Base-by-base conservation (phyloP, 164 flowering plant species). In the Tinospora cordifolia region DNA sequence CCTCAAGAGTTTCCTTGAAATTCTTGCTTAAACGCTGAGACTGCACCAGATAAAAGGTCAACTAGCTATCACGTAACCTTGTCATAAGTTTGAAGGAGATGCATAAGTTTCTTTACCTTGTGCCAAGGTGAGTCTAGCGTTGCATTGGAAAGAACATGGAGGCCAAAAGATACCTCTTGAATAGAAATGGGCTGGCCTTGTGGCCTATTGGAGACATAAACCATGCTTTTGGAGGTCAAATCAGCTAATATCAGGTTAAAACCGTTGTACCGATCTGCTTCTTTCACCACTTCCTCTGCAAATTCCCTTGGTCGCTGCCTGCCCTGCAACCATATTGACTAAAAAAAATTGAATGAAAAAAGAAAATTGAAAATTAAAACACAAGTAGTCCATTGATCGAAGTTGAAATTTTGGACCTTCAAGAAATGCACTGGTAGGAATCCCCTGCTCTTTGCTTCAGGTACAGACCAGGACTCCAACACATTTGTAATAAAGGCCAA, bases 401-500 rank as follows among this genome's bases (percentile, higher is more conserved):
- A 38, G 24, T 17, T 65, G 30, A 67, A 41, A n/a, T 54, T n/a
- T n/a, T 41, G 6, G 8, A 93, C 98, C 94, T 85, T 24, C 71
- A 91, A 76, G 79, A 88, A 91, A 39, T 87, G 85, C 74, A 87
- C 69, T 2, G 93, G 86, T 47, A 93, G 81, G 46, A 87, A 81
- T 7, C 98, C 98, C 82, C 97, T 86, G 78, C 85, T 87, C 75
- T 81, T 86, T 26, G 87, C 76, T 1, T 63, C 47, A 34, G 85
- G 80, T 44, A 62, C 54, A 5, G 79, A 34, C 0, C 65, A 19
- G 13, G 77, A 40, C 73, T 88, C 97, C 65, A 86, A 30, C 2
- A 91, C 84, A 75, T 93, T 91, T 0, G 98, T 91, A 40, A 91
- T 64, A 63, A 93, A 93, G 51, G 94, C 92, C 60, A 93, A 14